Percentiles rank a stretch among this genome's conserved stretches.
phyloP scores from a whole-genome alignment of 2,329 filamentous ascomycete species.

The Scleromitrula shiraiana region DNA sequence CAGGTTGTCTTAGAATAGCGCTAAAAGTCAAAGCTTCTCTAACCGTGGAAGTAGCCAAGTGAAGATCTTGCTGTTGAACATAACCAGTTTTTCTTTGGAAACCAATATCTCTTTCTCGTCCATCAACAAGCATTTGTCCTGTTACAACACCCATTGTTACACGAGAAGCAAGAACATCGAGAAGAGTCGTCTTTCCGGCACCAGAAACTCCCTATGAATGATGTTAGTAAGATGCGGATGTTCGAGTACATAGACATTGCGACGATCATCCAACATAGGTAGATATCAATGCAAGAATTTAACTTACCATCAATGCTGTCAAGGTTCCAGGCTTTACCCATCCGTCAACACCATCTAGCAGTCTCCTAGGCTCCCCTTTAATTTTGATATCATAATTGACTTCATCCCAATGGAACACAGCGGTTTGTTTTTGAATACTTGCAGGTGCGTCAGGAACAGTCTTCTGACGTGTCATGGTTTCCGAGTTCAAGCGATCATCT shows the following conservation, averaged over 20 bases:
- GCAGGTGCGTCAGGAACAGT: slow-evolving; percentile 40
- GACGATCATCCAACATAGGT: not conserved
- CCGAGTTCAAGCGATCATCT: slow-evolving; percentile 33
- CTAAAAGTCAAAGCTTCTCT: slow-evolving; percentile 83
- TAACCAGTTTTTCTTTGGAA: slow-evolving; percentile 93
- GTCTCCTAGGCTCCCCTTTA: slow-evolving; percentile 64
- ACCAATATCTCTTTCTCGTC: slow-evolving; percentile 61
- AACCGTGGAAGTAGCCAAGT: slow-evolving; percentile 76
- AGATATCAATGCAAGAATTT: not conserved
- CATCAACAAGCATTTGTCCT: slow-evolving; percentile 68
- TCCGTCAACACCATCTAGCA: slow-evolving; percentile 80
- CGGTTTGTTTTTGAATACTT: slow-evolving; percentile 35
- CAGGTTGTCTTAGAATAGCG: slow-evolving; percentile 76
- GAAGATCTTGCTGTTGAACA: slow-evolving; percentile 65
- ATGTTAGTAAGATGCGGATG: not conserved
- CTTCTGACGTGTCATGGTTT: slow-evolving; percentile 34
- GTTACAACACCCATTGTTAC: slow-evolving; percentile 83
- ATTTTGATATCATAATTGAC: slow-evolving; percentile 59
- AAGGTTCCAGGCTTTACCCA: slow-evolving; percentile 91
- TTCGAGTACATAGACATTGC: not conserved
- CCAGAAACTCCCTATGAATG: slow-evolving; percentile 43
- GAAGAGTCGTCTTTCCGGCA: slow-evolving; percentile 87
- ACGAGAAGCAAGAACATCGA: slow-evolving; percentile 79
- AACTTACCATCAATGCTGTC: slow-evolving; percentile 66
- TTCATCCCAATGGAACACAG: slow-evolving; percentile 45